A percentile compares a stretch with the other conserved stretches of the same genome.
phyloP scores from a whole-genome alignment of 306 rosid species.

The Acacia acuminata region DNA sequence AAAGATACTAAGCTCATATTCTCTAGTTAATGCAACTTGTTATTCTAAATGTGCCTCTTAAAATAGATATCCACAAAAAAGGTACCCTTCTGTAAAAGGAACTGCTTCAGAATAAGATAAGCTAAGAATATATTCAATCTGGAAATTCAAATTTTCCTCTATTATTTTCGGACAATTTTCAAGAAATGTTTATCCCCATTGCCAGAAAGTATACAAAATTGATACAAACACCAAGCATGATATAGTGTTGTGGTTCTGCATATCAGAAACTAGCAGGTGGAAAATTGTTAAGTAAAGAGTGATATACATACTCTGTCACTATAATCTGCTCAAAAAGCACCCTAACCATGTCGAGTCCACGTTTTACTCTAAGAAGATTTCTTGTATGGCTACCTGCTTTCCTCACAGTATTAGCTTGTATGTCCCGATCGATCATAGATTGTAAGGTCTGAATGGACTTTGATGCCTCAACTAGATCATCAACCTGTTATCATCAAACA shows the following conservation, averaged over 20 bases:
- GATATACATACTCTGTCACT: slow-evolving; percentile 59
- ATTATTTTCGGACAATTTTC: neutral
- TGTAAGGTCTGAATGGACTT: slow-evolving; percentile 60
- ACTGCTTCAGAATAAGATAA: neutral
- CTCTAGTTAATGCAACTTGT: neutral
- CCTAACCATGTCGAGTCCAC: slow-evolving; percentile 91
- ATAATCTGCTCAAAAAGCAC: slow-evolving; percentile 80
- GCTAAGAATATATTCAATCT: neutral
- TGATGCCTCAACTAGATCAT: slow-evolving; percentile 80
- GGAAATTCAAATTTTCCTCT: neutral
- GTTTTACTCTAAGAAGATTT: slow-evolving; percentile 87
- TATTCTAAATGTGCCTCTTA: neutral
- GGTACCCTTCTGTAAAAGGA: neutral
- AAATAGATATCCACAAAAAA: neutral
- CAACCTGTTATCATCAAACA: slow-evolving; percentile 52
- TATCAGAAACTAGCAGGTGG: neutral
- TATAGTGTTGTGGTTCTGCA: neutral
- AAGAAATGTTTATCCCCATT: neutral
- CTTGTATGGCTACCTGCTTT: slow-evolving; percentile 82
- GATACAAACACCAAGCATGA: neutral
- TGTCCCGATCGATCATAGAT: slow-evolving; percentile 69
- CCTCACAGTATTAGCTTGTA: slow-evolving; percentile 53
- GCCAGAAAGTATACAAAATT: neutral
- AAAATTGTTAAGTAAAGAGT: neutral
- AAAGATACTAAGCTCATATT: slow-evolving; percentile 27